phyloP scores from a whole-genome alignment of 2,329 filamentous ascomycete genomes.

The Teratosphaeriaceae sp. region DNA sequence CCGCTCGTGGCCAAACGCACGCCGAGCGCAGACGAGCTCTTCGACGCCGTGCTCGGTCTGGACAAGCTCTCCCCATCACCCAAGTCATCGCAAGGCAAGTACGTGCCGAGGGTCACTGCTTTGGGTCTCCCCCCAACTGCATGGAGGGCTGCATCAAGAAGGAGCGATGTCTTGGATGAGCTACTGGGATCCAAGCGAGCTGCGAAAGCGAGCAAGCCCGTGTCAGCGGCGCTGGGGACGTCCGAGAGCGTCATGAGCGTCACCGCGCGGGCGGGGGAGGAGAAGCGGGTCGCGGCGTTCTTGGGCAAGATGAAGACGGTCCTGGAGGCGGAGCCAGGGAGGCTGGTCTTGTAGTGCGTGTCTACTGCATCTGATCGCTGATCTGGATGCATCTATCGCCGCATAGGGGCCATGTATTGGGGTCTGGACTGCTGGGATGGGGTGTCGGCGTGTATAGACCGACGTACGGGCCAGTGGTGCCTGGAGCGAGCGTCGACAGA shows the following conservation, averaged over 20 bases:
- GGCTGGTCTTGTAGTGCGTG: constrained; percentile 57
- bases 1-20: constrained; percentile 59
- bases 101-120: constrained; percentile 62
- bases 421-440: too few relatives aligned
- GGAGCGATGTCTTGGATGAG: constrained; percentile 77
- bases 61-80: constrained; percentile 41
- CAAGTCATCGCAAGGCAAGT: constrained; percentile 54
- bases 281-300: constrained; percentile 74
- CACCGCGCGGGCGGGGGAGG: constrained; percentile 70
- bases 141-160: constrained; percentile 31
- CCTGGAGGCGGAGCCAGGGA: constrained; percentile 71
- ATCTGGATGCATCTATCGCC: too few relatives aligned
- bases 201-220: constrained; percentile 34
- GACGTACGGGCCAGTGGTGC: too few relatives aligned
- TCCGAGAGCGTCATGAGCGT: constrained; percentile 72
- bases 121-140: constrained; percentile 42
- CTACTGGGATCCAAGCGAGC: constrained; percentile 60
- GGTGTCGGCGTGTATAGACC: too few relatives aligned
- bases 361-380: too few relatives aligned
- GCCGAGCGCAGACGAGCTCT: constrained; percentile 73
- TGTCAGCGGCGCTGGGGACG: constrained; percentile 22
- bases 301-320: constrained; percentile 79
- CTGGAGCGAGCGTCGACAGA: too few relatives aligned
- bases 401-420: too few relatives aligned
- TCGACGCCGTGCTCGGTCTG: constrained; percentile 78